Evolutionary conservation across 2,329 filamentous ascomycete genomes (phyloP), one percentile per base, ranked within the genome.

Genomic region (Aureobasidium sp.): DNA sequence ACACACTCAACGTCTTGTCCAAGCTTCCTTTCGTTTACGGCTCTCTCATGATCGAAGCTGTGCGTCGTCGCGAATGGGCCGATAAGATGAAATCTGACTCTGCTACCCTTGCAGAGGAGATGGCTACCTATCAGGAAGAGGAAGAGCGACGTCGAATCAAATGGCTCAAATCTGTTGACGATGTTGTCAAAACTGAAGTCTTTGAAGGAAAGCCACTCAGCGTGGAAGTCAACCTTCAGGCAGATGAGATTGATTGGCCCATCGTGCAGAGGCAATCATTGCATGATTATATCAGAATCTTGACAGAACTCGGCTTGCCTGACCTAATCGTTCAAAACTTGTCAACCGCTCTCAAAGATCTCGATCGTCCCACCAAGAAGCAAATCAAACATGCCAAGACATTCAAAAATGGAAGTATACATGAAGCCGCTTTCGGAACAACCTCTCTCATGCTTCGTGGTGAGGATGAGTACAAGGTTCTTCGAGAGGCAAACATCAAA

Each of bases 391-490:
- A 89, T 54, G 81, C 93, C 6, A 95, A 91, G 67, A 90, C 89
- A 4, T 97, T 98, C 74, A 96, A 96, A 66, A 93, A 94, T 64
- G 93, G 93, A 14, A 97, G 93, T 64, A 80, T 97, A 32, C 90
- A 96, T 62, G 93, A 97, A 66, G 85, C 85, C n/a, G 82, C 81
- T 2, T 79, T 96, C 57, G 89, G 89, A n/a, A 83, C 86, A 63
- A 94, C 88, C 59, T 91, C 89, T 1, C 78, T 96, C 8, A 72
- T 95, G 62, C 80, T 95, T 12, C 83, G 88, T 34, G 90, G 88
- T n/a, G 86, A 93, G 57, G 89, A 95, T 62, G 90, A 96, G 58
- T 74, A 90, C 57, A 78, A 71, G 30, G 64, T 71, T 11, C 60
- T 77, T 3, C 70, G 69, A 45, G 74, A 76, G 54, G 68, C 66